Percentiles rank a stretch among this genome's conserved stretches.
Conservation (phyloP, 148 eudicot species). For the Limonium bicolor region DNA sequence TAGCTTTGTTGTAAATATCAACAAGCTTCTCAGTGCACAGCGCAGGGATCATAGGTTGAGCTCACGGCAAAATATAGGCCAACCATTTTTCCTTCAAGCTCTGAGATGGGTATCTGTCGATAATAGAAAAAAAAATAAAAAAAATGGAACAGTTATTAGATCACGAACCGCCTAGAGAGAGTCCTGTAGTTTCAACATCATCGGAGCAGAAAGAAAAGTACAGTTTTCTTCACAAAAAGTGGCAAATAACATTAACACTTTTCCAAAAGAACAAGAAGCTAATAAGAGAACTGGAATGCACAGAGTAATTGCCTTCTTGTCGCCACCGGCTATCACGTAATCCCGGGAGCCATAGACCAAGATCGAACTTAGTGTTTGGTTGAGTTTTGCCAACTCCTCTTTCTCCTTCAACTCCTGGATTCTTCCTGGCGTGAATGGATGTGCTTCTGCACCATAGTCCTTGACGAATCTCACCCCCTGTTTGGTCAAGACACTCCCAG, state of each 20-base stretch:
- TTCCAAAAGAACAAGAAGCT: too few species aligned
- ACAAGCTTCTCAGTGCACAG: slow-evolving; percentile 15
- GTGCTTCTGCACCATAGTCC: slow-evolving; percentile 21
- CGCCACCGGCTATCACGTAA: slow-evolving; percentile 22
- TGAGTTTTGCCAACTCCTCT: slow-evolving; percentile 23
- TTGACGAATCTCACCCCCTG: slow-evolving; percentile 23
- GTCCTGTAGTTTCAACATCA: too few species aligned
- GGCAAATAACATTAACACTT: too few species aligned
- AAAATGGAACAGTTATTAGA: too few species aligned
- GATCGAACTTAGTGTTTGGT: slow-evolving; percentile 27
- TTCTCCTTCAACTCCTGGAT: slow-evolving; percentile 21
- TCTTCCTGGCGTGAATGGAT: slow-evolving; percentile 30
- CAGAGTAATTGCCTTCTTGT: slow-evolving; percentile 17
- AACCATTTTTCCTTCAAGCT: slow-evolving; percentile 25
- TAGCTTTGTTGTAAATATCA: slow-evolving; percentile 11
- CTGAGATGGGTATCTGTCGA: slow-evolving; percentile 14
- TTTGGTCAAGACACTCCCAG: slow-evolving; percentile 19
- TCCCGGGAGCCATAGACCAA: slow-evolving; percentile 29
- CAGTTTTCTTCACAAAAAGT: too few species aligned
- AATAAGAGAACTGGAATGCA: too few species aligned
- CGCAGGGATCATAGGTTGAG: slow-evolving; percentile 13
- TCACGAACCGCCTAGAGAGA: too few species aligned
- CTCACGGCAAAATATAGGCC: slow-evolving; percentile 25
- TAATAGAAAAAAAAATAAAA: neutral
- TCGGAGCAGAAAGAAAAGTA: too few species aligned